Conservation (phyloP, 257 asterid species). For the Nemophila menziesii region DNA sequence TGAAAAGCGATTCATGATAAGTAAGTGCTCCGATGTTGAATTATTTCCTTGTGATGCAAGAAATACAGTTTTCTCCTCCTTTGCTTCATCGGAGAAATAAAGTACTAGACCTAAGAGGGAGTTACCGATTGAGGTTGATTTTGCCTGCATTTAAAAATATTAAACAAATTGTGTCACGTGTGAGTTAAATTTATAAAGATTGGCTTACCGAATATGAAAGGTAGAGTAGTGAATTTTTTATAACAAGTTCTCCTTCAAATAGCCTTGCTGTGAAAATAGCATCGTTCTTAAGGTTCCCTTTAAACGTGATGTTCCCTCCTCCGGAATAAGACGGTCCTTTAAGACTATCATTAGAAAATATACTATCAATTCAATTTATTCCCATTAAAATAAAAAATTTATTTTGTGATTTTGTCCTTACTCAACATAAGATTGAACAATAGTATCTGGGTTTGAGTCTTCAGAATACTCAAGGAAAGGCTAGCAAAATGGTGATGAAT, state of each 20-base stretch:
- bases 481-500: conserved; percentile 40
- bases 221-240: conserved; percentile 39
- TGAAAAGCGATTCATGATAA: conserved; percentile 47
- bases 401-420: too few relatives aligned
- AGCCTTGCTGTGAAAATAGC: conserved; percentile 50
- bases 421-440: conserved; percentile 46
- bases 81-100: conserved; percentile 27
- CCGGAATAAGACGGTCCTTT: conserved; percentile 66
- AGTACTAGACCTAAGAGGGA: conserved; percentile 63
- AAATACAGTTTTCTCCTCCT: conserved; percentile 31
- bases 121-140: conserved; percentile 39
- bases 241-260: conserved; percentile 50
- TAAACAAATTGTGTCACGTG: too few relatives aligned
- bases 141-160: too few relatives aligned
- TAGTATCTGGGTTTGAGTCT: conserved; percentile 44
- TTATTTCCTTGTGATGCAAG: conserved; percentile 52
- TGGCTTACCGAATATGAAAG: conserved; percentile 62
- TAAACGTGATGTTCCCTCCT: conserved; percentile 76
- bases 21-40: too few relatives aligned
- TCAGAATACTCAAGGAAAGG: conserved; percentile 54
- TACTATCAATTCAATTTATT: conserved; percentile 9
- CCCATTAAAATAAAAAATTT: too few relatives aligned
- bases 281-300: conserved; percentile 40
- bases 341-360: conserved; percentile 35
- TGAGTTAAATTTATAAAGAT: not conserved